Base-by-base conservation (phyloP, 2,329 filamentous ascomycete genomes). In the Talaromyces sp. region DNA sequence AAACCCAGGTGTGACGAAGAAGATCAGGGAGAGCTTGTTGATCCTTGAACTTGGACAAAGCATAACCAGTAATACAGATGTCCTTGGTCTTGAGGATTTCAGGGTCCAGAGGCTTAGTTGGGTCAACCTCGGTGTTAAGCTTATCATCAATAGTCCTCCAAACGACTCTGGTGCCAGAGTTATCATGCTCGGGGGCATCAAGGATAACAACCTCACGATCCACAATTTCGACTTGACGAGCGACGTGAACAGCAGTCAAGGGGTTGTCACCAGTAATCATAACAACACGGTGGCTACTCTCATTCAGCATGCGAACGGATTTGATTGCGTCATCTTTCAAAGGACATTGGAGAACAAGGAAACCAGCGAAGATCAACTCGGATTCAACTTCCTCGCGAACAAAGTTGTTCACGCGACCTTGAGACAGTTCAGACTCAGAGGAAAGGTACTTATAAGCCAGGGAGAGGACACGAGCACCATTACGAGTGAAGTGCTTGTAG, bases 211-310 rank as follows among this genome's bases (percentile, higher is more conserved):
- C 90, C 30, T 97, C 92, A 51, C 94, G 88, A 67, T 99, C 94
- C 14, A 99, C 91, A 71, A 99, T 99, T 72, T 99, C 94, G 22
- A 99, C 94, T 71, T 97, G 88, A 56, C 88, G 87, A 14, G 94
- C 94, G 51, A 99, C 94, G 69, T 99, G 93, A 10, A 96, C 90
- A 60, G 94, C 94, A 36, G 94, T 99, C 47, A 99, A 82, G 11
- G 94, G 93, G 72, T 99, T 99, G 73, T 99, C 94, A 70, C 94
- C 94, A 55, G 94, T 99, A 62, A 99, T 99, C 94, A 99, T 99
- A 64, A 99, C 89, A 42, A 96, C 91, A 64, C 94, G 90, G 74
- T 99, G 94, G 76, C 92, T 97, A 75, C 93, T 97, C 79, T 99
- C 94, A 70, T 97, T 99, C 64, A 99, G 83, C 91, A 97, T 97